Percentiles rank a stretch among this genome's conserved stretches.
These are phyloP conservation scores for Cladosporium cucumerinum DNA, from an alignment of 2,329 filamentous ascomycete genomes.

Conservation along the genomic window DNA sequence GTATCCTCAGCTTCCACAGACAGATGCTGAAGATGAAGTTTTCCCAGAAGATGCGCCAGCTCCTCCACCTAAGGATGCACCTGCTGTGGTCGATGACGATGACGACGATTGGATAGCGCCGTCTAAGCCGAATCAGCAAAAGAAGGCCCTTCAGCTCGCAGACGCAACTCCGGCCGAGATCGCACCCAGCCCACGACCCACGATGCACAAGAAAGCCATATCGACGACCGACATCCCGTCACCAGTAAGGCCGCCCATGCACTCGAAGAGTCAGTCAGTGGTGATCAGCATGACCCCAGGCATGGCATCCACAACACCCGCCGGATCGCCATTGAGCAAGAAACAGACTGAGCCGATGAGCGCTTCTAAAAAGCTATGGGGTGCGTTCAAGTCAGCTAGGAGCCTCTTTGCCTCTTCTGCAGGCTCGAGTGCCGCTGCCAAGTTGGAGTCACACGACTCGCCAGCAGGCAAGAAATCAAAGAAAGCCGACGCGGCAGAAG, in stretches of 20 bases:
- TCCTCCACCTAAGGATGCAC: slow-evolving; percentile 10
- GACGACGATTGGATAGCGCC: slow-evolving; percentile 61
- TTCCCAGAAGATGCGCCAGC: neutral
- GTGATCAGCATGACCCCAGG: slow-evolving; percentile 39
- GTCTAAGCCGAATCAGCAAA: slow-evolving; percentile 24
- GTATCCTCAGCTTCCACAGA: slow-evolving; percentile 41
- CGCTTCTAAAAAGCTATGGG: slow-evolving; percentile 90
- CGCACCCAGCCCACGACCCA: slow-evolving; percentile 30
- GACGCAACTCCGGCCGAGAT: neutral
- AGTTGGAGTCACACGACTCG: slow-evolving; percentile 47
- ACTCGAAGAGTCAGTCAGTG: slow-evolving; percentile 57
- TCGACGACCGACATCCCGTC: slow-evolving; percentile 42
- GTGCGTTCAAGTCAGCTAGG: slow-evolving; percentile 83
- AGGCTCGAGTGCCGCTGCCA: slow-evolving; percentile 56
- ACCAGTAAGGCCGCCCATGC: slow-evolving; percentile 41
- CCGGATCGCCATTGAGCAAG: slow-evolving; percentile 51
- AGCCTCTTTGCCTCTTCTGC: slow-evolving; percentile 77
- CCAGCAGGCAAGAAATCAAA: slow-evolving; percentile 24
- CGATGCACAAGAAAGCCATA: slow-evolving; percentile 36
- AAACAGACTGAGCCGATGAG: slow-evolving; percentile 72
- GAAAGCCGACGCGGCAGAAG: slow-evolving; percentile 18
- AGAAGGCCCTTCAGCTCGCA: slow-evolving; percentile 3
- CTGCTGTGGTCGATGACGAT: slow-evolving; percentile 40
- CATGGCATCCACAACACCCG: slow-evolving; percentile 52
- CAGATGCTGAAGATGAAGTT: neutral